phyloP scores from a whole-genome alignment of 2,329 filamentous ascomycete genomes.

The Trichothecium roseum region DNA sequence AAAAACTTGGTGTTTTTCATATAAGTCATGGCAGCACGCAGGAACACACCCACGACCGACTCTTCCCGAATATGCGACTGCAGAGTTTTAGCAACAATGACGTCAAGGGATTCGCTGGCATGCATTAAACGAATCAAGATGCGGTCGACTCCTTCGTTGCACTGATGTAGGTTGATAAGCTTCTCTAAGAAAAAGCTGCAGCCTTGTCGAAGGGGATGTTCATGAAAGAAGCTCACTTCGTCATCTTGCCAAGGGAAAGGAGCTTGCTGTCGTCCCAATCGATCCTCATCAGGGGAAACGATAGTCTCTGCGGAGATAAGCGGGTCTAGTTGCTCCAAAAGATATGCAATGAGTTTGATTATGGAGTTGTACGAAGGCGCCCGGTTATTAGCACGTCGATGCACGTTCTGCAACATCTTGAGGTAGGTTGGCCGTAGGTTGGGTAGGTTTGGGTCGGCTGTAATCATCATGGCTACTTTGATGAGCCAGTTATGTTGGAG shows the following conservation, averaged over 20 bases:
- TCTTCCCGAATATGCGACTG: conserved; percentile 40
- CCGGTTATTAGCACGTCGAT: conserved; percentile 37
- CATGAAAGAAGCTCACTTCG: conserved; percentile 36
- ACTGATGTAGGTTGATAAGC: conserved; percentile 52
- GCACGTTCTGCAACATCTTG: conserved; percentile 40
- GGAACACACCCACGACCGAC: conserved; percentile 38
- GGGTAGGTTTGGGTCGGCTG: conserved; percentile 43
- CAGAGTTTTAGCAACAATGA: conserved; percentile 41
- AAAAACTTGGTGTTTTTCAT: conserved; percentile 29
- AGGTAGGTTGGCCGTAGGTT: conserved; percentile 41
- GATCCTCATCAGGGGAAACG: conserved; percentile 26
- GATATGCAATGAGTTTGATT: conserved; percentile 36
- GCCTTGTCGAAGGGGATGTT: conserved; percentile 19
- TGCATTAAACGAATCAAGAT: conserved; percentile 49
- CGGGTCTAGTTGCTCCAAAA: conserved; percentile 33
- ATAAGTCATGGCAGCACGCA: conserved; percentile 47
- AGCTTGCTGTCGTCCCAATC: conserved; percentile 22
- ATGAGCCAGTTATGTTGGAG: conserved; percentile 51
- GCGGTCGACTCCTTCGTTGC: conserved; percentile 34
- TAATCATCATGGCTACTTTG: conserved; percentile 48
- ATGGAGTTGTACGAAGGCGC: conserved; percentile 43
- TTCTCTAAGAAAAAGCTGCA: conserved; percentile 53
- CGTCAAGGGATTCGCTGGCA: conserved; percentile 39
- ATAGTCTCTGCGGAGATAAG: conserved; percentile 22
- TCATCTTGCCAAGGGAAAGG: conserved; percentile 32